Evolutionary conservation across 176 grass and related monocot genomes (phyloP).

Genomic region (Paspalum vaginatum): DNA sequence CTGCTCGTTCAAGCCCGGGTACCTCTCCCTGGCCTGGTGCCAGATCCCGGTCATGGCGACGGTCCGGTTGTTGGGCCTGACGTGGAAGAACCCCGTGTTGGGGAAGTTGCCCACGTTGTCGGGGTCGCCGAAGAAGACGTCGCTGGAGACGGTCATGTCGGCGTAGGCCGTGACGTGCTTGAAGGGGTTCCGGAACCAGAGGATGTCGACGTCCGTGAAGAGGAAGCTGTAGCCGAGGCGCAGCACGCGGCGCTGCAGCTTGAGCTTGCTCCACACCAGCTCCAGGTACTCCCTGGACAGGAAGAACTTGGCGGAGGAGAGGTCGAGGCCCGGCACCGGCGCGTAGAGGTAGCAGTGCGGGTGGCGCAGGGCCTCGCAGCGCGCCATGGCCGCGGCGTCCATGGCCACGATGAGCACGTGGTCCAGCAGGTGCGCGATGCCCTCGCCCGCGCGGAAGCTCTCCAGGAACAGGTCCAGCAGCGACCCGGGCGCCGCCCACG

Average conservation of each 20-base stretch:
- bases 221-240: conserved; percentile 84
- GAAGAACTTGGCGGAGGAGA: conserved; percentile 63
- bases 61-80: conserved; percentile 45
- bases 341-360: conserved; percentile 63
- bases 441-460: conserved; percentile 74
- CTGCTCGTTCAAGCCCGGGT: conserved; percentile 62
- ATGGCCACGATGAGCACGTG: conserved; percentile 74
- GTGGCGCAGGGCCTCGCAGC: conserved; percentile 51
- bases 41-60: conserved; percentile 63
- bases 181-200: conserved; percentile 80
- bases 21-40: conserved; percentile 37
- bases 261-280: conserved; percentile 77
- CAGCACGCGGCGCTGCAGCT: conserved; percentile 62
- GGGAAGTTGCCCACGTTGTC: conserved; percentile 60
- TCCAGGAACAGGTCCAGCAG: conserved; percentile 81
- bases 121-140: conserved; percentile 54
- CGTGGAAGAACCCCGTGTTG: conserved; percentile 76
- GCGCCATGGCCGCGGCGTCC: conserved; percentile 55
- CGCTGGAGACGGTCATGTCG: conserved; percentile 63
- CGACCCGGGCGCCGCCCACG: conserved; percentile 59
- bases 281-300: conserved; percentile 68
- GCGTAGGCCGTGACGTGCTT: conserved; percentile 70
- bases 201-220: conserved; percentile 77
- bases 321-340: conserved; percentile 47
- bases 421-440: conserved; percentile 53